These are phyloP conservation scores for Proliferodiscus dingleyae DNA, from an alignment of 2,329 filamentous ascomycete species.

Conservation along the genomic window DNA sequence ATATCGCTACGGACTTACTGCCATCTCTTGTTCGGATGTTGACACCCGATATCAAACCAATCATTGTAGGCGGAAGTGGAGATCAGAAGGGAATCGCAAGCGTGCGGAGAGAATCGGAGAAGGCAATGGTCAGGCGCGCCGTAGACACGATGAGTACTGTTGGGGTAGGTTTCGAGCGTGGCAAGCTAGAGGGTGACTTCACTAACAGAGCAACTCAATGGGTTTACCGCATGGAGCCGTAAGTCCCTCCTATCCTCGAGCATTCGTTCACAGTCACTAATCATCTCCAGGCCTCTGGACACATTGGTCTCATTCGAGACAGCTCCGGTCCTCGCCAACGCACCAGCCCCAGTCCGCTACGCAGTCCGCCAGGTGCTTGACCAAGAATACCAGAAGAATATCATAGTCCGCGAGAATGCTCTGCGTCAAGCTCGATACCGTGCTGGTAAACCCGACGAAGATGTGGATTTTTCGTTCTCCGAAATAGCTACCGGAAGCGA, in stretches of 20 bases:
- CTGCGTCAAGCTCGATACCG: slow-evolving; percentile 61
- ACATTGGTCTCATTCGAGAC: slow-evolving; percentile 71
- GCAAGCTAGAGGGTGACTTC: slow-evolving; percentile 68
- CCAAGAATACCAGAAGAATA: slow-evolving; percentile 77
- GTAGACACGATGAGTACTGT: slow-evolving; percentile 79
- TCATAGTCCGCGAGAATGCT: slow-evolving; percentile 59
- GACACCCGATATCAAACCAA: slow-evolving; percentile 84
- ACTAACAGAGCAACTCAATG: slow-evolving; percentile 56
- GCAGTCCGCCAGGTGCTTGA: slow-evolving; percentile 91
- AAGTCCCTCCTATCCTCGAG: slow-evolving; percentile 37
- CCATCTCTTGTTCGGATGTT: slow-evolving; percentile 82
- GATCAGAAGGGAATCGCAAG: slow-evolving; percentile 67
- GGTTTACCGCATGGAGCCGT: slow-evolving; percentile 95
- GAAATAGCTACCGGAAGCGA: slow-evolving; percentile 15
- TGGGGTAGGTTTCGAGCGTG: slow-evolving; percentile 75
- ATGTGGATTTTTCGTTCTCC: slow-evolving; percentile 24
- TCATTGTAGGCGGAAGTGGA: slow-evolving; percentile 70
- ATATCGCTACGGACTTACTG: slow-evolving; percentile 75
- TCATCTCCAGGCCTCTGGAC: slow-evolving; percentile 58
- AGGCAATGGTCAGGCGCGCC: slow-evolving; percentile 71
- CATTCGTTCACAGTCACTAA: slow-evolving; percentile 7
- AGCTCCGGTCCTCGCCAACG: slow-evolving; percentile 45
- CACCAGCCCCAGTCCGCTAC: slow-evolving; percentile 73
- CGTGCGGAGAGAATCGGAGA: slow-evolving; percentile 82
- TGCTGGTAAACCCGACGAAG: slow-evolving; percentile 42